These are phyloP conservation scores for Zelonia costaricensis DNA, from an alignment of 208 protist genomes.

Conservation along the genomic window DNA sequence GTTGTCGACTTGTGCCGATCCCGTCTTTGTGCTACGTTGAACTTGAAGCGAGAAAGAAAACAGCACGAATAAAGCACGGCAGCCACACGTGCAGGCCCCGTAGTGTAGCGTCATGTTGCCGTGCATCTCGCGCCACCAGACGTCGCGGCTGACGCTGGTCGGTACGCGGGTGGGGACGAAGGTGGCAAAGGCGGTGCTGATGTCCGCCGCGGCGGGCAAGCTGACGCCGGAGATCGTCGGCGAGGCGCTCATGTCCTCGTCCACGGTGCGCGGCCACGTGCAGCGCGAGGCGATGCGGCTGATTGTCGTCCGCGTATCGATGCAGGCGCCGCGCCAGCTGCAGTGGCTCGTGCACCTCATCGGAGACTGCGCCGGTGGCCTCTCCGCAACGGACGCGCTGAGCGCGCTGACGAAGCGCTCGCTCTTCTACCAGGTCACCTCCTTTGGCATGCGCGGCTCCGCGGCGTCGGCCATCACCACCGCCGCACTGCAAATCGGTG, in stretches of 20 bases:
- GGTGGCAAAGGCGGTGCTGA: slow-evolving; percentile 41
- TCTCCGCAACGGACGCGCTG: slow-evolving; percentile 31
- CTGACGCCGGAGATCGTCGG: slow-evolving; percentile 51
- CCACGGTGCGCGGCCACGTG: slow-evolving; percentile 43
- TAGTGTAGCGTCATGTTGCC: slow-evolving; percentile 14
- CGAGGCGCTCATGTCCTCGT: slow-evolving; percentile 43
- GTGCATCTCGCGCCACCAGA: slow-evolving; percentile 10
- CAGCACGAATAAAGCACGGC: no score
- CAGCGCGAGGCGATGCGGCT: slow-evolving; percentile 49
- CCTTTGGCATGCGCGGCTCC: slow-evolving; percentile 46
- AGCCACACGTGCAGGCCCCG: no score
- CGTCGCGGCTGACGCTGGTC: slow-evolving; percentile 33
- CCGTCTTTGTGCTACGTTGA: no score
- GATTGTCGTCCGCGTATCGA: slow-evolving; percentile 38
- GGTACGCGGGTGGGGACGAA: slow-evolving; percentile 31
- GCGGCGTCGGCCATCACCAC: slow-evolving; percentile 52
- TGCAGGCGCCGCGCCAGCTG: slow-evolving; percentile 31
- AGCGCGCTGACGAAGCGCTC: slow-evolving; percentile 38
- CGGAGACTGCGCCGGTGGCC: slow-evolving; percentile 14
- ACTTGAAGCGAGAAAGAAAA: not conserved
- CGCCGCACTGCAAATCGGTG: slow-evolving; percentile 38
- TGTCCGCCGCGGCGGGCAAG: slow-evolving; percentile 27
- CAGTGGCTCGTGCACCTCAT: slow-evolving; percentile 34
- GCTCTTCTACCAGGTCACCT: slow-evolving; percentile 50
- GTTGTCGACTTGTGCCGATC: no score